Evolutionary conservation across 495 filamentous ascomycete genomes (phyloP).

Genomic region (Penicillium cataractarum): DNA sequence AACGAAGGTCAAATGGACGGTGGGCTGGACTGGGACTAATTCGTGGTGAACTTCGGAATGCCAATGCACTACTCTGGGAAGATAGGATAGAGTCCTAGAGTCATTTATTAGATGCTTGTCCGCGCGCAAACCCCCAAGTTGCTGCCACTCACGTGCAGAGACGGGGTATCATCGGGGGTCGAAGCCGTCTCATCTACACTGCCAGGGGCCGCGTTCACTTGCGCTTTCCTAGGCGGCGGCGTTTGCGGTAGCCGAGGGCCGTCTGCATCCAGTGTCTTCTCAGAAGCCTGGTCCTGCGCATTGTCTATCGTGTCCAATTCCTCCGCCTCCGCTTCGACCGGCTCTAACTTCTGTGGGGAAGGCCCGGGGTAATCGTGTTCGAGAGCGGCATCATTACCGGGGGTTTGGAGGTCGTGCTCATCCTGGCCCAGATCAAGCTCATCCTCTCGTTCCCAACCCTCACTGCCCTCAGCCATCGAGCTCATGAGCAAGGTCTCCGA

Average conservation of each 20-base stretch:
- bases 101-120: slow-evolving; percentile 29
- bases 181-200: slow-evolving; percentile 60
- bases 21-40: slow-evolving; percentile 75
- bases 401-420: slow-evolving; percentile 30
- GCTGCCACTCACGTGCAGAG: slow-evolving; percentile 69
- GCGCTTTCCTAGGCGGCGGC: slow-evolving; percentile 27
- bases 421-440: slow-evolving; percentile 51
- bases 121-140: slow-evolving; percentile 3
- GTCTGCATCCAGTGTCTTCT: slow-evolving; percentile 21
- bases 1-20: slow-evolving; percentile 90
- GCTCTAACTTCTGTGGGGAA: slow-evolving; percentile 24
- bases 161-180: slow-evolving; percentile 87
- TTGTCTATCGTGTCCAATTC: slow-evolving; percentile 33
- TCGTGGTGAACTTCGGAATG: slow-evolving; percentile 51
- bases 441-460: slow-evolving; percentile 51
- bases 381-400: slow-evolving; percentile 29
- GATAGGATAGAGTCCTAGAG: slow-evolving; percentile 80
- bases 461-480: slow-evolving; percentile 54
- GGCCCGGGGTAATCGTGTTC: slow-evolving; percentile 20
- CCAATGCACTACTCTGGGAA: slow-evolving; percentile 64
- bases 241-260: slow-evolving; percentile 26
- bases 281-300: slow-evolving; percentile 28
- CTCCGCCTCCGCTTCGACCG: slow-evolving; percentile 36
- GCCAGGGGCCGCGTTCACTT: slow-evolving; percentile 24
- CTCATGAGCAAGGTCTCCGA: slow-evolving; percentile 50